A percentile compares a stretch with the other conserved stretches of the same genome.
phyloP scores from a whole-genome alignment of 306 rosid genomes.

The Cucurbita ficifolia region DNA sequence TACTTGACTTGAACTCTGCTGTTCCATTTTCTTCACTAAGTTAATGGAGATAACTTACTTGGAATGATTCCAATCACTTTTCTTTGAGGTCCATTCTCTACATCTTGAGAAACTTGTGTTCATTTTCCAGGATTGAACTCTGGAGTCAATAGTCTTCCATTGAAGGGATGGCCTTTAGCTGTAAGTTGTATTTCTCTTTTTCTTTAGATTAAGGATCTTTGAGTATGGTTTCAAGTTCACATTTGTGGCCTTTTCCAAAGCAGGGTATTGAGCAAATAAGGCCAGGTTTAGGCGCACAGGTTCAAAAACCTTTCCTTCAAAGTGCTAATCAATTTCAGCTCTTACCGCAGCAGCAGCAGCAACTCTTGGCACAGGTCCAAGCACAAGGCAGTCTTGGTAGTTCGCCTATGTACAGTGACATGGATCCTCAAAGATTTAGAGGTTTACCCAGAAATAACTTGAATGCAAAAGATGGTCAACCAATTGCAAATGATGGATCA shows the following conservation, averaged over 20 bases:
- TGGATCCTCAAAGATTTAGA: slow-evolving; percentile 72
- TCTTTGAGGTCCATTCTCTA: neutral
- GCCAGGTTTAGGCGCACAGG: slow-evolving; percentile 73
- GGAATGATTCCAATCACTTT: neutral
- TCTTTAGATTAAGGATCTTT: slow-evolving; percentile 4
- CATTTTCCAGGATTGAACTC: slow-evolving; percentile 48
- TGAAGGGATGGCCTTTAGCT: slow-evolving; percentile 95
- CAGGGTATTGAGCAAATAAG: slow-evolving; percentile 83
- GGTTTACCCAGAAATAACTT: slow-evolving; percentile 57
- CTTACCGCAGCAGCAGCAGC: slow-evolving; percentile 73
- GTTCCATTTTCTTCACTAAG: neutral
- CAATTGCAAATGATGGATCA: slow-evolving; percentile 59
- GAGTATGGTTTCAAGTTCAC: slow-evolving; percentile 14
- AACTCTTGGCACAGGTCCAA: slow-evolving; percentile 70
- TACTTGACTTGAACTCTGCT: neutral
- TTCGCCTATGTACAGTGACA: slow-evolving; percentile 52
- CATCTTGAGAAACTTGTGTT: slow-evolving; percentile 10
- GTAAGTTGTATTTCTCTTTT: slow-evolving; percentile 35
- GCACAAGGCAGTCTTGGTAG: slow-evolving; percentile 60
- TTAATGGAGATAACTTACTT: neutral
- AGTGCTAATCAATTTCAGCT: slow-evolving; percentile 73
- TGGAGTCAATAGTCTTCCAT: slow-evolving; percentile 62
- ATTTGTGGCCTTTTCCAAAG: slow-evolving; percentile 11
- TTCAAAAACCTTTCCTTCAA: slow-evolving; percentile 79
- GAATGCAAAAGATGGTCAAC: slow-evolving; percentile 64